Base-by-base conservation (phyloP, 2,329 filamentous ascomycete genomes). In the Aspergillus quadrilineatus region DNA sequence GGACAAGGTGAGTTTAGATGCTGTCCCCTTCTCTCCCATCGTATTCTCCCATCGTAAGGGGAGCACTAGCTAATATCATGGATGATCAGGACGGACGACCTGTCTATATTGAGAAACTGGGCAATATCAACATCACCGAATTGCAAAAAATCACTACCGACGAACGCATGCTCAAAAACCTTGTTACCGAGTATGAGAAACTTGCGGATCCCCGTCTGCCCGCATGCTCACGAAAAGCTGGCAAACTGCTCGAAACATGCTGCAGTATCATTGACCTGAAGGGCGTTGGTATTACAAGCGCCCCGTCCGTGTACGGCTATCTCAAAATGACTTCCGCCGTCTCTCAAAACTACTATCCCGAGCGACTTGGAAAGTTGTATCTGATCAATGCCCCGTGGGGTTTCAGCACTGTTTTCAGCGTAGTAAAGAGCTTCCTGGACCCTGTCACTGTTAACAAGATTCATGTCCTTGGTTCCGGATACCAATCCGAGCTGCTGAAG, bases 251-350 rank as follows among this genome's bases (percentile, higher is more conserved):
- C 69, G 94, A 99, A 82, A 99, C 94, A 26, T 97, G 91, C 81
- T 97, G 94, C 86, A 93, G 90, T 63, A 92, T 99, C 78, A 94
- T 97, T 88, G 94, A 99, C 77, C 84, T 97, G 75, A 96, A 96
- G 81, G 92, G 92, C 60, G 92, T 99, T 26, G 90, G 90, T 57
- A 79, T 97, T 66, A 83, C 82, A 73, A 94, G 89, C 77, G 87
- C 90, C 43, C 83, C 86, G 60, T 88, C 89, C 60, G 93, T 97
- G 57, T 96, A 95, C 80, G 83, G 85, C 53, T 97, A 97, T 80
- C 85, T 99, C 65, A 85, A 85, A 69, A 85, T 89, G 73, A 92
- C 91, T 45, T 94, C 91, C 34, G 87, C 80, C 73, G 90, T 99
- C 78, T 96, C 90, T 63, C 94, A 97, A 79, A 96, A 97, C 84